Conservation (phyloP, 257 asterid genomes). For the Buddleja alternifolia region DNA sequence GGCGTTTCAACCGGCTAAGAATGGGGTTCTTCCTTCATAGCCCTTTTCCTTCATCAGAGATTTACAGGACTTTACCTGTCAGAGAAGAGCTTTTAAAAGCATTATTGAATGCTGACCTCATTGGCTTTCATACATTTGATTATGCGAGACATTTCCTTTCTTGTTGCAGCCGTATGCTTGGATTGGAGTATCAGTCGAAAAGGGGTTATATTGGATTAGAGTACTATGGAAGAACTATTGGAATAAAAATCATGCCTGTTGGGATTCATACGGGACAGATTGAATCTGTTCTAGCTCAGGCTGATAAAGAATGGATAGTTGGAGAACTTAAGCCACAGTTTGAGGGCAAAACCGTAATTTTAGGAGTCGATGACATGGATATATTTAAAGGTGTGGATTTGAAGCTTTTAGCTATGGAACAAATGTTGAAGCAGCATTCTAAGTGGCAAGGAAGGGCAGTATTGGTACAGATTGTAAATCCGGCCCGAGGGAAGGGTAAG, state of each 20-base stretch:
- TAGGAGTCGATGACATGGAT: conserved; percentile 86
- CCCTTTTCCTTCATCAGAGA: conserved; percentile 83
- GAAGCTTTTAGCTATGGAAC: conserved; percentile 75
- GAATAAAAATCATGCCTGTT: conserved; percentile 80
- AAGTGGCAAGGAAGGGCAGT: conserved; percentile 77
- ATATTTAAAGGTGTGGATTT: conserved; percentile 78
- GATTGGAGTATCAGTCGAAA: conserved; percentile 75
- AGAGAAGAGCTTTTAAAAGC: conserved; percentile 85
- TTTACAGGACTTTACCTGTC: conserved; percentile 80
- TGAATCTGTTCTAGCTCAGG: conserved; percentile 58
- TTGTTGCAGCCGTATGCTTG: conserved; percentile 86
- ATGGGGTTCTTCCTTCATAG: conserved; percentile 82
- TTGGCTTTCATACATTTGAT: conserved; percentile 85
- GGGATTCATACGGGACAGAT: conserved; percentile 81
- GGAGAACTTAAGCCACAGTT: conserved; percentile 63
- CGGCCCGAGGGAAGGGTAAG: conserved; percentile 65
- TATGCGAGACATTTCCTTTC: conserved; percentile 83
- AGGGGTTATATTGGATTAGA: conserved; percentile 84
- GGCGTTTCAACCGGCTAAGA: conserved; percentile 69
- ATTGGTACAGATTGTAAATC: conserved; percentile 74
- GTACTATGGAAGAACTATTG: conserved; percentile 77
- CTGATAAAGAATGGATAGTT: conserved; percentile 54
- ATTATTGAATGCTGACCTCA: conserved; percentile 69
- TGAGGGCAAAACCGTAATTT: conserved; percentile 66
- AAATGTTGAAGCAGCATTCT: conserved; percentile 71